Evolutionary conservation across 192 early-diverging fungal species (phyloP), one percentile per base, ranked within the genome.

Genomic region (Mortierella hygrophila): DNA sequence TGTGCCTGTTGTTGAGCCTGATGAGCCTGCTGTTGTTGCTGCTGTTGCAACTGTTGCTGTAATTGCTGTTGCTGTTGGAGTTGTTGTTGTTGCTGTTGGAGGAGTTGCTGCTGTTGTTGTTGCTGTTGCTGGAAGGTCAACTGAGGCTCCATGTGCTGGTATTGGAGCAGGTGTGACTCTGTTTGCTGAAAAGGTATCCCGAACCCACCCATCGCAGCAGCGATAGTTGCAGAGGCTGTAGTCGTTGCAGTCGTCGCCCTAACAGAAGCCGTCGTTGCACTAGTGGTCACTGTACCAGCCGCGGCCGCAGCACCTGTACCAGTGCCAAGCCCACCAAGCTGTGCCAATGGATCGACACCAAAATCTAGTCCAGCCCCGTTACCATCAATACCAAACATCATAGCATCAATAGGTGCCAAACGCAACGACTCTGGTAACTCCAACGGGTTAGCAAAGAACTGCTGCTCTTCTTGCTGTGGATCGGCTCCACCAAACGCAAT

Each of bases 361-460:
- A 86, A 86, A 13, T 57, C 75, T 44, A 81, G 72, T 29, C 79
- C 79, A 32, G 74, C 29, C 32, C 60, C 60, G 9, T 63, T 32
- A 29, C 75, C 74, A 57, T 81, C 84, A 1, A 77, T 72, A 52
- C 77, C 75, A 60, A 86, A 81, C 79, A 86, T 73, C 78, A 86
- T 70, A 1, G 65, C n/a, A 32, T 86, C 84, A 78, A 86, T 86
- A 20, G 84, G 84, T 13, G 84, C 84, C 32, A 86, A n/a, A 3
- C 84, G 68, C 20, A 86, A 68, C 10, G 84, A 76, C 68, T 86
- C 84, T 4, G 84, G 84, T 21, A 86, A 49, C 29, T 86, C 84
- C 29, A 86, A 60, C 23, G 84, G 84, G 42, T 81, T 86, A 49
- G 84, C 84, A 78, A 86, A 86, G 79, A 86, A 86, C 54, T 86